Base-by-base conservation (phyloP, 2,329 filamentous ascomycete genomes). In the Nemania diffusa region DNA sequence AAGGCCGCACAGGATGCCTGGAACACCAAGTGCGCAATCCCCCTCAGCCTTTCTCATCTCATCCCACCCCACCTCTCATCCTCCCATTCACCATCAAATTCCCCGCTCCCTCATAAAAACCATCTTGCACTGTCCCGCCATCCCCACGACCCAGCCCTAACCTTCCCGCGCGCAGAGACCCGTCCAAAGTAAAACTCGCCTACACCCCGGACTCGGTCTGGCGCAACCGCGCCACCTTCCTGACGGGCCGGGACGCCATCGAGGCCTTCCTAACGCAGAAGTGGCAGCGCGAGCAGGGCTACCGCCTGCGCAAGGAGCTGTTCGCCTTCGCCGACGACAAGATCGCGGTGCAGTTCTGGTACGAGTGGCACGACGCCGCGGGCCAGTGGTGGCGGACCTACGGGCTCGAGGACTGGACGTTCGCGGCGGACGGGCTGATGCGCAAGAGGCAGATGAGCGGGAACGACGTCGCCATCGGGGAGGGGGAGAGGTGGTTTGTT, bases 341-440 rank as follows among this genome's bases (percentile, higher is more conserved):
- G 76, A 85, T 84, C 70, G 93, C 93, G 0, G 93, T 97, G 24
- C 92, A 97, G 76, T 97, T 96, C 78, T 97, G 93, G 93, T 97
- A 95, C 74, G 91, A 97, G 79, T 94, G 89, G 80, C 86, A 89
- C 70, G 92, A 95, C 74, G 80, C 80, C 7, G 73, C 84, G 1
- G 90, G 91, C 42, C 89, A 92, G 77, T 97, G 93, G 93, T 94
- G 91, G 85, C 85, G 92, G n/a, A 94, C 91, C 51, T 97, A 97
- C 75, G 93, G 93, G 0, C 85, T 97, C 11, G 91, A 93, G 75
- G 90, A 93, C 75, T 93, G 91, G 91, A 93, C 90, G 0, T 93
- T 92, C 78, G 88, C 88, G 0, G 82, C 85, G 1, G 86, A 92
- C 72, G 91, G 91, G 0, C 80, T 88, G 57, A 93, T 93, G 91